Evolutionary conservation across 345 rosid genomes (phyloP).

Genomic region (Salix brachista): DNA sequence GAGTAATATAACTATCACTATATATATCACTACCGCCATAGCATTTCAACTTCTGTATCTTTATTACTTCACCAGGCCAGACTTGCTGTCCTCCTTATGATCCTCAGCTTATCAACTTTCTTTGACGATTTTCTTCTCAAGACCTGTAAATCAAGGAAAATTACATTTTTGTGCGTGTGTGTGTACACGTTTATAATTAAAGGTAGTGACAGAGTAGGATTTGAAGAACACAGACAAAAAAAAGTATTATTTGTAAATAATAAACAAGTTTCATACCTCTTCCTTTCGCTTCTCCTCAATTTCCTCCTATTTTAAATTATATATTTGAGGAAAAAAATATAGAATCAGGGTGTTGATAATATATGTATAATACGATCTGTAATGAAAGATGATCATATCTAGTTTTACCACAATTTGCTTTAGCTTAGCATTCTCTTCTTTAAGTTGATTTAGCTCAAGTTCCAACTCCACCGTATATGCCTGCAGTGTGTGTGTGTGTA

Average conservation of each 20-base stretch:
- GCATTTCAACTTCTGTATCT: not conserved
- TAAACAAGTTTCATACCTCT: slow-evolving; percentile 40
- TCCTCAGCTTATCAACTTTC: slow-evolving; percentile 43
- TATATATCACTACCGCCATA: too few species aligned
- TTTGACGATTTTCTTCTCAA: slow-evolving; percentile 37
- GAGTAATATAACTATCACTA: too few species aligned
- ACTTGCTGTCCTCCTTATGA: slow-evolving; percentile 55
- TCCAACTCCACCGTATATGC: slow-evolving; percentile 92
- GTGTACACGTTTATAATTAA: too few species aligned
- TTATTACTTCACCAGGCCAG: slow-evolving; percentile 42
- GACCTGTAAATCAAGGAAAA: slow-evolving; percentile 22
- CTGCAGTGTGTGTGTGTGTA: too few species aligned
- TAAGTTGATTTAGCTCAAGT: slow-evolving; percentile 67
- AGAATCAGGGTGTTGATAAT: not conserved
- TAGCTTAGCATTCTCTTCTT: slow-evolving; percentile 69
- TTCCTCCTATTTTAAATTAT: slow-evolving; percentile 39
- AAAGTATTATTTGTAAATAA: too few species aligned
- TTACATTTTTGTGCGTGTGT: too few species aligned
- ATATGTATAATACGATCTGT: too few species aligned
- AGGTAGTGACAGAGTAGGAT: not conserved
- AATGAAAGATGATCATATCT: not conserved
- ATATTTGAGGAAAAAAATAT: not conserved
- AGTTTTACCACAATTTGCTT: slow-evolving; percentile 45
- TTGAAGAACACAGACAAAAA: not conserved
- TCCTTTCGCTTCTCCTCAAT: slow-evolving; percentile 42